Conservation (phyloP, 1,139 yeast species). For the Debaryomycetaceae sp. region DNA sequence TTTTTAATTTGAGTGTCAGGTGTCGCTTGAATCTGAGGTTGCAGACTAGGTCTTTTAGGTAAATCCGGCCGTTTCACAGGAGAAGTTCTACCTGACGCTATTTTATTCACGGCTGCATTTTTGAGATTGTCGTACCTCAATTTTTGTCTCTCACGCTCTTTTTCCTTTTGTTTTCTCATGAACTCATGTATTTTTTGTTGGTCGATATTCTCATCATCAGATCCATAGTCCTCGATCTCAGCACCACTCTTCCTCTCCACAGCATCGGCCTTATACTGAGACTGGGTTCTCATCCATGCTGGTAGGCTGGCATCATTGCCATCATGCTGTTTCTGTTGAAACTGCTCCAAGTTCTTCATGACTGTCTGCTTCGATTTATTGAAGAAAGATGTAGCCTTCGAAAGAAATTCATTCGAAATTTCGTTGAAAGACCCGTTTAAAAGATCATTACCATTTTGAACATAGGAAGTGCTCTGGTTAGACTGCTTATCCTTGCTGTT, state of each 20-base stretch:
- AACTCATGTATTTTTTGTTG: conserved; percentile 38
- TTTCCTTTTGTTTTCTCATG: conserved; percentile 36
- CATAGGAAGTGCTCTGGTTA: not conserved
- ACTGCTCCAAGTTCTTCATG: conserved; percentile 62
- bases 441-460: conserved; percentile 9
- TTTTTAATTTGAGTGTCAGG: not conserved
- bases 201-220: conserved; percentile 44
- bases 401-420: conserved; percentile 58
- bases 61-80: conserved; percentile 3
- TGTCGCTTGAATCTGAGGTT: not conserved
- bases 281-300: conserved; percentile 74
- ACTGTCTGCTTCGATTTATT: conserved; percentile 61
- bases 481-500: not conserved
- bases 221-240: conserved; percentile 37
- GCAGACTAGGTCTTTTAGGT: conserved; percentile 5
- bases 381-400: conserved; percentile 61
- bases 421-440: conserved; percentile 45
- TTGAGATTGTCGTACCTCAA: conserved; percentile 22
- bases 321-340: conserved; percentile 36
- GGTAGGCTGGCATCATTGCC: conserved; percentile 48
- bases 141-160: conserved; percentile 34
- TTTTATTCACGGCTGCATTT: conserved; percentile 16
- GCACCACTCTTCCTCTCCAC: conserved; percentile 36
- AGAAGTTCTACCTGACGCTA: conserved; percentile 13
- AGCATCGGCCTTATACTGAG: conserved; percentile 43